phyloP scores from a whole-genome alignment of 169 alveolate genomes.

The Cyclospora cayetanensis region DNA sequence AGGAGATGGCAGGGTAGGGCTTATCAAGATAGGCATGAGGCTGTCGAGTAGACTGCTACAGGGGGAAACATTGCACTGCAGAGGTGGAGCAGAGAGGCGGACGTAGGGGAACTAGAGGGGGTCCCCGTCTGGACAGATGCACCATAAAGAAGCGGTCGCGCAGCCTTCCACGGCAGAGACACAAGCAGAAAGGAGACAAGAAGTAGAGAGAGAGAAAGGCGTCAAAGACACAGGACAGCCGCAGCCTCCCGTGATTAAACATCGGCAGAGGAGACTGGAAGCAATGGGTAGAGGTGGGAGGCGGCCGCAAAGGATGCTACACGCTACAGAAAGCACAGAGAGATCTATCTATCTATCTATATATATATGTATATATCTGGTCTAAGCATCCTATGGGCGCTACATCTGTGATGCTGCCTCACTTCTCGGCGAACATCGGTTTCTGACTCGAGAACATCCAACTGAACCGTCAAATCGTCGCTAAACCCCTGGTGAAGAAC shows the following conservation, averaged over 20 bases:
- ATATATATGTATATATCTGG: not conserved
- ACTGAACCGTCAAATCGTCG: constrained; percentile 46
- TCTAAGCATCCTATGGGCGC: not conserved
- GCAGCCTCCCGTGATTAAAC: no score
- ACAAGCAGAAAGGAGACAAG: not conserved
- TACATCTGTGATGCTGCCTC: not conserved
- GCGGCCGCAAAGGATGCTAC: not conserved
- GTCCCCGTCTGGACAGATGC: no score
- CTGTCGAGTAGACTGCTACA: no score
- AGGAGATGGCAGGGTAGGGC: not conserved
- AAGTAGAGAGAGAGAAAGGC: not conserved
- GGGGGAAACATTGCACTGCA: no score
- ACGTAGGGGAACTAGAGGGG: no score
- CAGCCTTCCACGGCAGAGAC: not conserved
- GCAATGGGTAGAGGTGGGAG: not conserved
- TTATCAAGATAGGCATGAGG: not conserved
- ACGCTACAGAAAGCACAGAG: not conserved
- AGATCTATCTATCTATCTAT: no score
- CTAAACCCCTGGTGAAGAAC: constrained; percentile 36
- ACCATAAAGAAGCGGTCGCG: no score
- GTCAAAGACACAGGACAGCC: no score
- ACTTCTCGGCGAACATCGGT: constrained; percentile 63
- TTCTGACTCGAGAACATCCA: constrained; percentile 56
- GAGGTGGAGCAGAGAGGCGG: no score
- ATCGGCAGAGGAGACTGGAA: no score